Evolutionary conservation across 176 grass and related monocot genomes (phyloP).

Genomic region (Avena insularis): DNA sequence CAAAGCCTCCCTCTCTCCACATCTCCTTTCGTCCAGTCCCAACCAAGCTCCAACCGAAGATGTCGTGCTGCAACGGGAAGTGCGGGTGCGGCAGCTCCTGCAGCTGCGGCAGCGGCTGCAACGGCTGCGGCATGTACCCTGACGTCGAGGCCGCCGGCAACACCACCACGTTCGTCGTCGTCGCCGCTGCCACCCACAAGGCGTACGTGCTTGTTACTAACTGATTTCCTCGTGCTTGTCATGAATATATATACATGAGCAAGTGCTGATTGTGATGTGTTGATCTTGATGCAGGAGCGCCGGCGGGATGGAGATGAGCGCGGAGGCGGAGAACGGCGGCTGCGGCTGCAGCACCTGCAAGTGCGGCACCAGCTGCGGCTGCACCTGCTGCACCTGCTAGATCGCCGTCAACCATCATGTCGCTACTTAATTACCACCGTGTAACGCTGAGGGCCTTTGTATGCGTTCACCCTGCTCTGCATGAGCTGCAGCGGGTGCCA

Average conservation of each 20-base stretch:
- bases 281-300: constrained; percentile 41
- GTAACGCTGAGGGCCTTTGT: constrained; percentile 17
- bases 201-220: constrained; percentile 29
- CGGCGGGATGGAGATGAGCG: constrained; percentile 38
- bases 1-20: background rate
- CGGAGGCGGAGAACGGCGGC: constrained; percentile 34
- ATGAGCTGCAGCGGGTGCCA: background rate
- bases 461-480: background rate
- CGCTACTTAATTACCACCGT: background rate
- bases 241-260: too few relatives aligned
- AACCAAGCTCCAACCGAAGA: constrained; percentile 37
- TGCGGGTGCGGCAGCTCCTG: constrained; percentile 56
- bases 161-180: constrained; percentile 13
- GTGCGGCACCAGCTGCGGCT: constrained; percentile 57
- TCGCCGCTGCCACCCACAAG: constrained; percentile 35
- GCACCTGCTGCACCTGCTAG: constrained; percentile 51
- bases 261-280: background rate
- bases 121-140: constrained; percentile 59
- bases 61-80: constrained; percentile 65
- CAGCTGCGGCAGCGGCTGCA: constrained; percentile 57
- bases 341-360: constrained; percentile 61
- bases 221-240: too few relatives aligned
- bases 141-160: constrained; percentile 18
- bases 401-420: background rate
- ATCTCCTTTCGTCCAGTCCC: background rate